Conservation (phyloP, 345 rosid species). For the Linum tenue region DNA sequence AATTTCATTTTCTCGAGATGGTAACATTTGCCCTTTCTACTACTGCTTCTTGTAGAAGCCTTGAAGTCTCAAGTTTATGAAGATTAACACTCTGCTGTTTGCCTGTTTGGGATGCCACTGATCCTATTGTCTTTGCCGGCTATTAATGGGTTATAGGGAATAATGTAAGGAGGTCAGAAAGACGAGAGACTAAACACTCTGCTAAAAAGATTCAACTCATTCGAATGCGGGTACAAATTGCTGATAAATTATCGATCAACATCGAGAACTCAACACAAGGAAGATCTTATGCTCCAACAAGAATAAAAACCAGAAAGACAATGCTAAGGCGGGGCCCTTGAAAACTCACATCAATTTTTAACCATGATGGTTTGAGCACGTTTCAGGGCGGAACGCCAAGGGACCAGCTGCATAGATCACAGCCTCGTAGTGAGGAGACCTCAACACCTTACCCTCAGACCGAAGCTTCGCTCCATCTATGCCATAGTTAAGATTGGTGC, state of each 20-base stretch:
- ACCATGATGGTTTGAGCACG: constrained; percentile 26
- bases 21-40: not conserved
- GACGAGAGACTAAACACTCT: too few species aligned
- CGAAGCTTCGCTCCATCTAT: constrained; percentile 50
- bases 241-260: too few species aligned
- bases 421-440: constrained; percentile 35
- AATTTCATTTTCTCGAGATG: not conserved
- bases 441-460: constrained; percentile 42
- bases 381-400: constrained; percentile 68
- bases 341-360: not conserved
- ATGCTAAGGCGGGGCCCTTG: too few species aligned
- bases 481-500: constrained; percentile 66
- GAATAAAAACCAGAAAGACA: too few species aligned
- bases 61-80: not conserved
- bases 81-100: not conserved
- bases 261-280: too few species aligned
- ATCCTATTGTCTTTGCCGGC: too few species aligned
- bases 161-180: too few species aligned
- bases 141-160: too few species aligned
- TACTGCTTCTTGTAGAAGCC: not conserved
- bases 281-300: too few species aligned
- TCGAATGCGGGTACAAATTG: too few species aligned
- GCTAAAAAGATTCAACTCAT: too few species aligned
- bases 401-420: constrained; percentile 76
- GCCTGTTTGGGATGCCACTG: too few species aligned